Conservation (phyloP, 805 yeast species). For the Lipomyces kockii region DNA sequence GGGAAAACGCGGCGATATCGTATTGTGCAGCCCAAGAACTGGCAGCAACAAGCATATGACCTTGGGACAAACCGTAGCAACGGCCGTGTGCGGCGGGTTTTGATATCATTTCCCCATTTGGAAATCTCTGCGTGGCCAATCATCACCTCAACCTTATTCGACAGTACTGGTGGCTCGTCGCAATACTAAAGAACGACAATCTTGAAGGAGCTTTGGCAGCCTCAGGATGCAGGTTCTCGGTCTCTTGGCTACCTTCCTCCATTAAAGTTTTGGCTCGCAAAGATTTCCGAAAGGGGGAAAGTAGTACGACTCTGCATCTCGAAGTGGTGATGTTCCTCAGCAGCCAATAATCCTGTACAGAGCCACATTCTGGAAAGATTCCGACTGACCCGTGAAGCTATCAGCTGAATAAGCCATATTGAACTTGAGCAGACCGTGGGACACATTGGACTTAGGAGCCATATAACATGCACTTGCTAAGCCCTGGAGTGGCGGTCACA, state of each 20-base stretch:
- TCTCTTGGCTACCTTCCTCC: not conserved
- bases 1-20: not conserved
- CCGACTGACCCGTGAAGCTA: not conserved
- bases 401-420: not conserved
- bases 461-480: not conserved
- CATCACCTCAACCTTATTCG: not conserved
- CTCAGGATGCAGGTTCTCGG: not conserved
- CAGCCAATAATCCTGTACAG: not conserved
- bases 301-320: not conserved
- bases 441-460: not conserved
- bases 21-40: conserved; percentile 2
- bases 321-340: not conserved
- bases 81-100: not conserved
- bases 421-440: not conserved
- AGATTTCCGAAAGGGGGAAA: conserved; percentile 3
- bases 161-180: not conserved
- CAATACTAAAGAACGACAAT: not conserved
- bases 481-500: not conserved
- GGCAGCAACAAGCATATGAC: not conserved
- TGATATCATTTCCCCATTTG: not conserved
- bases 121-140: conserved; percentile 3
- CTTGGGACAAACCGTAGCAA: not conserved
- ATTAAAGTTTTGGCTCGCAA: not conserved
- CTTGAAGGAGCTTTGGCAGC: not conserved
- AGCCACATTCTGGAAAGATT: not conserved